A percentile compares a stretch with the other conserved stretches of the same genome.
Evolutionary conservation across 1,284 basidiomycete genomes (phyloP).

Genomic region (Austropuccinia psidii): DNA sequence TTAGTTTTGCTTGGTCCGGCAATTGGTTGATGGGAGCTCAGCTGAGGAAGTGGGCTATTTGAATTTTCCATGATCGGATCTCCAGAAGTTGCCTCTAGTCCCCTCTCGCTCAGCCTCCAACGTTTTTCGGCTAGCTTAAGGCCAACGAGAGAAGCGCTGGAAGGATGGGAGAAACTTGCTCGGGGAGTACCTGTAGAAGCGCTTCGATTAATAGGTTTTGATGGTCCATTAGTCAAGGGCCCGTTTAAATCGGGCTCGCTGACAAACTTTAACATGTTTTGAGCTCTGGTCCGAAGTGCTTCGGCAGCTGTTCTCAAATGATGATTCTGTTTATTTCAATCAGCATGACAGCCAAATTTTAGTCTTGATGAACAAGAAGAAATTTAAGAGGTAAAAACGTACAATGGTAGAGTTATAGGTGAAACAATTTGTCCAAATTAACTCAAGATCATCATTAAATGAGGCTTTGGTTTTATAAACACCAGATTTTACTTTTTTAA

Average conservation of each 20-base stretch:
- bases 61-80: neutral
- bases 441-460: constrained; percentile 84
- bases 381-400: constrained; percentile 14
- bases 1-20: neutral
- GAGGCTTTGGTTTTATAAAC: constrained; percentile 87
- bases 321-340: constrained; percentile 7
- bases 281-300: constrained; percentile 20
- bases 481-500: constrained; percentile 81
- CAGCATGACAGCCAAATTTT: neutral
- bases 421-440: constrained; percentile 95
- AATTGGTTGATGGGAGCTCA: neutral
- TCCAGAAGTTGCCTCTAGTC: neutral
- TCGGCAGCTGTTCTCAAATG: constrained; percentile 31
- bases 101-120: constrained; percentile 13
- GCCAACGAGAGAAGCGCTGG: neutral
- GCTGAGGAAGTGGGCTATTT: neutral
- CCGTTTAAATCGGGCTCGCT: constrained; percentile 10
- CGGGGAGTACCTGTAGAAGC: neutral
- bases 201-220: neutral
- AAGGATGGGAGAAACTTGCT: neutral
- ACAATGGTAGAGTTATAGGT: constrained; percentile 86
- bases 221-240: neutral
- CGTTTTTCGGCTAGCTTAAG: constrained; percentile 22
- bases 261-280: constrained; percentile 31
- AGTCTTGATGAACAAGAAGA: neutral